phyloP scores from a whole-genome alignment of 2,329 filamentous ascomycete genomes.

The Sodiomyces alkalinus region DNA sequence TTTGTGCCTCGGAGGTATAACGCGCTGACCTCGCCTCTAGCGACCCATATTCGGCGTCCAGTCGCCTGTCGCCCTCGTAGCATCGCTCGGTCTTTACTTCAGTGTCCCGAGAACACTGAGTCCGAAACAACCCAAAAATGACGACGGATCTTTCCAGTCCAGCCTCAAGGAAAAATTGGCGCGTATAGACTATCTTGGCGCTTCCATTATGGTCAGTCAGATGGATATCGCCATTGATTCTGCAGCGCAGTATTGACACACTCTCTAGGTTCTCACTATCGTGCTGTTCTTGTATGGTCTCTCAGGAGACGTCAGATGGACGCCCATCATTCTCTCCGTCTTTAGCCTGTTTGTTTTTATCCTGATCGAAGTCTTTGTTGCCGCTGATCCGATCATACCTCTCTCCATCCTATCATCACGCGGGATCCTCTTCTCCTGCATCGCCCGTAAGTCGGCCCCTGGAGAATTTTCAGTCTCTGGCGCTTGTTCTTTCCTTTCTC shows the following conservation, averaged over 20 bases:
- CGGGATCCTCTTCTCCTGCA: constrained; percentile 56
- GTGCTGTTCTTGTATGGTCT: constrained; percentile 60
- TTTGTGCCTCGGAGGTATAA: not conserved
- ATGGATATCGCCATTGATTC: too few species aligned
- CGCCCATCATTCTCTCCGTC: constrained; percentile 46
- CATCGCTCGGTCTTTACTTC: constrained; percentile 46
- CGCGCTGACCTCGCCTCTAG: constrained; percentile 20
- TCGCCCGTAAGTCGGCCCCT: constrained; percentile 23
- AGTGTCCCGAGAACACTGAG: constrained; percentile 38
- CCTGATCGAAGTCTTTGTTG: constrained; percentile 46
- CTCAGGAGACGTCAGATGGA: constrained; percentile 42
- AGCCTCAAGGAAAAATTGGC: constrained; percentile 37
- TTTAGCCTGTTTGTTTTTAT: constrained; percentile 36
- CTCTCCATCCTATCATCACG: constrained; percentile 53
- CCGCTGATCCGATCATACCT: constrained; percentile 60
- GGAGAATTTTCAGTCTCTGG: not conserved
- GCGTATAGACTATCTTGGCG: constrained; percentile 61
- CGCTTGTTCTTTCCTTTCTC: too few species aligned
- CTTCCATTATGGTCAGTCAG: constrained; percentile 43
- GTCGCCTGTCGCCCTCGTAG: constrained; percentile 44
- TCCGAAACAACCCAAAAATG: too few species aligned
- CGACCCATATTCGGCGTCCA: constrained; percentile 61
- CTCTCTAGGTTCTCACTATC: constrained; percentile 44
- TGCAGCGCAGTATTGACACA: too few species aligned
- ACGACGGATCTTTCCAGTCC: constrained; percentile 11